These are phyloP conservation scores for Oryza officinalis DNA, from an alignment of 176 grass and related monocot species.

Conservation along the genomic window DNA sequence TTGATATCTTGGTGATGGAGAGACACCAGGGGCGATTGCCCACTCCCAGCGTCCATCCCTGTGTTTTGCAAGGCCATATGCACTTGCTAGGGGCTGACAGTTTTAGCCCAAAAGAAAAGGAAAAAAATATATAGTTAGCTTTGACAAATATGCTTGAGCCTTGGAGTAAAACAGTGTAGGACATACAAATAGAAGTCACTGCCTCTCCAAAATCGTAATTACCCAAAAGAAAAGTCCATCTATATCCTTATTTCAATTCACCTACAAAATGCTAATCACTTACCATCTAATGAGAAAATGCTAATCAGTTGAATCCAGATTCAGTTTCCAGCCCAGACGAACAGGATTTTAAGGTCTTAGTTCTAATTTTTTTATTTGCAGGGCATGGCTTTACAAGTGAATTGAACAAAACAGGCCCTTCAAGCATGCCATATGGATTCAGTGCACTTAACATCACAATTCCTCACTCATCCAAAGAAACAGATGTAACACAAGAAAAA, in stretches of 20 bases:
- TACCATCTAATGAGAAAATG: background rate
- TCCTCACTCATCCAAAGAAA: constrained; percentile 8
- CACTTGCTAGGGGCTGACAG: constrained; percentile 79
- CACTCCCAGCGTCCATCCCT: constrained; percentile 99
- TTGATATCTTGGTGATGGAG: constrained; percentile 98
- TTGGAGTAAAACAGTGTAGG: constrained; percentile 8
- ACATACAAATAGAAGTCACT: background rate
- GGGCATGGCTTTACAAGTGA: constrained; percentile 7
- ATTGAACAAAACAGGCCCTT: background rate
- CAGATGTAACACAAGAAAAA: constrained; percentile 7
- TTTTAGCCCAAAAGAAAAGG: constrained; percentile 7
- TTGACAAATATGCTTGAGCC: background rate
- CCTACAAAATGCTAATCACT: background rate
- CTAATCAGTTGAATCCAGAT: constrained; percentile 16
- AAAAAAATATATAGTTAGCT: constrained; percentile 8
- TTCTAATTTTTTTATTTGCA: background rate
- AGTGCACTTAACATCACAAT: background rate
- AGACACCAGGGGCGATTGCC: constrained; percentile 97
- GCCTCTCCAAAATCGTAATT: constrained; percentile 7
- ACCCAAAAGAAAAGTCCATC: background rate
- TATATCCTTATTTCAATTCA: constrained; percentile 9
- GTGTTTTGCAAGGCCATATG: constrained; percentile 98
- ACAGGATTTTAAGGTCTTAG: background rate
- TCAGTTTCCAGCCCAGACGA: constrained; percentile 3
- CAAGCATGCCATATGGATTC: constrained; percentile 3